phyloP scores from a whole-genome alignment of 495 filamentous ascomycete genomes.

The Aspergillus mulundensis region DNA sequence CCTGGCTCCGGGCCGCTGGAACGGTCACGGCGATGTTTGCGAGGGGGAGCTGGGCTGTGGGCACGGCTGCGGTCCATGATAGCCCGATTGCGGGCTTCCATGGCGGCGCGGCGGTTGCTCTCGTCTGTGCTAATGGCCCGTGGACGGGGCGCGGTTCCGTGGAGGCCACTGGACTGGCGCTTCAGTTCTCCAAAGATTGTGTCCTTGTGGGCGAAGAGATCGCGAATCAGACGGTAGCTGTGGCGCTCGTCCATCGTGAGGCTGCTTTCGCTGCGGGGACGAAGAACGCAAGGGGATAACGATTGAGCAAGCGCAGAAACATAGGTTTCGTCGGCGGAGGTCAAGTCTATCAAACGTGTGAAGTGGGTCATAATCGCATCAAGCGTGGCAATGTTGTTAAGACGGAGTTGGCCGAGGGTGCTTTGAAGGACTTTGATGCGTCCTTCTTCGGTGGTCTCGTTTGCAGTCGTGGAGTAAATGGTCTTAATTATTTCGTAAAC shows the following conservation, averaged over 20 bases:
- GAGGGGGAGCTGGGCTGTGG: constrained; percentile 67
- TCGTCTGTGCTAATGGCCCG: constrained; percentile 94
- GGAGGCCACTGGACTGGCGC: constrained; percentile 68
- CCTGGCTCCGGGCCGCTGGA: constrained; percentile 72
- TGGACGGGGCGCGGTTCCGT: constrained; percentile 49
- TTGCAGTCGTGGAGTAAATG: constrained; percentile 76
- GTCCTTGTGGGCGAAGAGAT: constrained; percentile 91
- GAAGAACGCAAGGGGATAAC: constrained; percentile 84
- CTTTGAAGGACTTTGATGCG: constrained; percentile 93
- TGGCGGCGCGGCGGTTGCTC: constrained; percentile 86
- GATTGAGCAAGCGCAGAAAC: constrained; percentile 68
- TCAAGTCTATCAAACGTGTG: constrained; percentile 92
- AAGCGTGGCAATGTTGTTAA: constrained; percentile 97
- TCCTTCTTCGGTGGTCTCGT: constrained; percentile 64
- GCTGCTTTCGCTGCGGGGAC: constrained; percentile 77
- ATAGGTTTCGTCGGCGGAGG: constrained; percentile 89
- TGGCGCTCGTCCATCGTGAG: constrained; percentile 95
- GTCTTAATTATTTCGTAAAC: constrained; percentile 99
- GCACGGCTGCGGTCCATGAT: constrained; percentile 72
- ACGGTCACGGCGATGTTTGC: constrained; percentile 67
- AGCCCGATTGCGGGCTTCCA: constrained; percentile 85
- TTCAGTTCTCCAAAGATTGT: constrained; percentile 95
- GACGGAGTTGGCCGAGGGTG: constrained; percentile 87
- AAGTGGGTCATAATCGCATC: constrained; percentile 98
- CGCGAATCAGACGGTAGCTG: constrained; percentile 85